Evolutionary conservation across 2,329 filamentous ascomycete genomes (phyloP), one percentile per base, ranked within the genome.

Genomic region (Colletotrichum liaoningense): DNA sequence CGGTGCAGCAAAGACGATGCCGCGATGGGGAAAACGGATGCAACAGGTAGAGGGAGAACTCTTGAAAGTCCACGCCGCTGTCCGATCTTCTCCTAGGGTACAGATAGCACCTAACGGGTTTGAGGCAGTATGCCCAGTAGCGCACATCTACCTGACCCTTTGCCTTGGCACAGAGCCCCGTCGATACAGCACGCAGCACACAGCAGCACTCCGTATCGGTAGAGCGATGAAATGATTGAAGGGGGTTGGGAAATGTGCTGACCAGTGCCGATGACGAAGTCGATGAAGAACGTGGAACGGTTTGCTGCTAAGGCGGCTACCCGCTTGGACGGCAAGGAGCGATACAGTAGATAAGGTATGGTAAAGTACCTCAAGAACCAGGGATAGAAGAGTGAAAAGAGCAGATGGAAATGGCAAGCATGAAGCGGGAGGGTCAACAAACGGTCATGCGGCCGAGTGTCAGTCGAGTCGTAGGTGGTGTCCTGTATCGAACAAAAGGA

Each of bases 51-150:
- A 24, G 49, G 22, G 42, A 49, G 19, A 35, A 35, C 52, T 9
- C 12, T 42, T 6, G 16, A 30, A 26, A 46, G 7, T 49, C 42
- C 42, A 46, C 35, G 16, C 28, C 54, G 38, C 38, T 65, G 46
- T 62, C 57, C 38, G 42, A 49, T n/a, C 12, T 54, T 7, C 28
- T 57, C 60, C 67, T 63, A 52, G 60, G 46, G 28, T 30, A n/a
- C 33, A 14, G 30, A 59, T 64, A 35, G 70, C 69, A 65, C 52
- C 65, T 69, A 63, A 54, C 49, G 65, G 30, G 24, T 55, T 59
- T 63, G 69, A 72, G 70, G 70, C 58, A 65, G 69, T 59, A 42
- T 65, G 71, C 65, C 67, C 67, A 57, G 54, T 71, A 71, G 71
- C 62, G 60, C 67, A 42, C 62, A 71, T 73, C 67, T 70, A 66